These are phyloP conservation scores for Ophiosphaerella korrae DNA, from an alignment of 2,329 filamentous ascomycete genomes.

Conservation along the genomic window DNA sequence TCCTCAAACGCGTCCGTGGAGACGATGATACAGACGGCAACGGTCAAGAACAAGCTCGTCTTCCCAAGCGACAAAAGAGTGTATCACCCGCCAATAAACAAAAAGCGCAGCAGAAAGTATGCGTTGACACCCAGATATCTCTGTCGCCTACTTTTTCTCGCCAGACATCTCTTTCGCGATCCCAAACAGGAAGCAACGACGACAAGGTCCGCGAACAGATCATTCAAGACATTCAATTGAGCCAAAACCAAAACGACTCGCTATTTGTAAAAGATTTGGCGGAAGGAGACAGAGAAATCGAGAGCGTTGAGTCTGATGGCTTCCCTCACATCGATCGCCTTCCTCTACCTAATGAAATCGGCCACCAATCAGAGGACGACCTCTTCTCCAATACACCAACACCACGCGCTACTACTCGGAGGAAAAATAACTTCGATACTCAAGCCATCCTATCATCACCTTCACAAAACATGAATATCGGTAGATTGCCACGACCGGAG, in stretches of 20 bases:
- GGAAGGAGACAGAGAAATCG: conserved; percentile 2
- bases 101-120: neutral
- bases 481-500: conserved; percentile 13
- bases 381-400: conserved; percentile 33
- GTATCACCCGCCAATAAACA: conserved; percentile 6
- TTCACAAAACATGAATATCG: conserved; percentile 15
- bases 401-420: conserved; percentile 30
- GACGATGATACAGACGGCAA: conserved; percentile 7
- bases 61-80: conserved; percentile 23
- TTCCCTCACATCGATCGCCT: conserved; percentile 3
- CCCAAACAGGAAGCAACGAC: conserved; percentile 1
- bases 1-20: conserved; percentile 25
- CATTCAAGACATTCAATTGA: conserved; percentile 2
- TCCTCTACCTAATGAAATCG: conserved; percentile 3
- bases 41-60: conserved; percentile 6
- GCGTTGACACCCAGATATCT: conserved; percentile 14
- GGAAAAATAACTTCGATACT: conserved; percentile 33
- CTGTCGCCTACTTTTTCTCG: conserved; percentile 31
- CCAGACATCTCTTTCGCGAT: conserved; percentile 10
- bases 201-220: conserved; percentile 8
- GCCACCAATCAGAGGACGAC: conserved; percentile 10
- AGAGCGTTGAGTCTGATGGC: conserved; percentile 24
- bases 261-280: conserved; percentile 4
- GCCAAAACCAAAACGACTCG: neutral
- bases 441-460: conserved; percentile 44